Percentiles rank a stretch among this genome's conserved stretches.
These are phyloP conservation scores for Ochetophila trinervis DNA, from an alignment of 306 rosid genomes.

Conservation along the genomic window DNA sequence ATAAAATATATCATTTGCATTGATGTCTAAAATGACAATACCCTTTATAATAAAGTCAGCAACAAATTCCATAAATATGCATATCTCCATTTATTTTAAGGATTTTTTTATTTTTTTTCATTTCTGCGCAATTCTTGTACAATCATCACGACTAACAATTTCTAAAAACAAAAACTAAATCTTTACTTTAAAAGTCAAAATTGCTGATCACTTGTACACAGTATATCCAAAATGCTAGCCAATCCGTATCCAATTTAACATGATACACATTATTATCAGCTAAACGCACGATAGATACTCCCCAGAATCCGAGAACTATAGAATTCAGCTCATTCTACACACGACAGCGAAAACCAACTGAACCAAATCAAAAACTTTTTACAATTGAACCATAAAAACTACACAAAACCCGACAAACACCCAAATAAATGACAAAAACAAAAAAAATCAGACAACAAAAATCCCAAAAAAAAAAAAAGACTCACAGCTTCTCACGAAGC, in stretches of 20 bases:
- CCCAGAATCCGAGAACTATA: neutral
- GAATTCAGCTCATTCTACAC: conserved; percentile 14
- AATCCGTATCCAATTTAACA: neutral
- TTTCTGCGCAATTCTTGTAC: neutral
- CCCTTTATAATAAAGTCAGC: neutral
- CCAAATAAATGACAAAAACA: neutral
- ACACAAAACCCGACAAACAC: neutral
- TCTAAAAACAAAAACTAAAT: neutral
- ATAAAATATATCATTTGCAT: neutral
- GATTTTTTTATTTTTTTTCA: neutral
- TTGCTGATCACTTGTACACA: neutral
- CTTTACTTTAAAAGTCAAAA: neutral
- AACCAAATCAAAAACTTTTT: conserved; percentile 5
- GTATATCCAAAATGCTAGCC: neutral
- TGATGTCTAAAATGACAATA: neutral
- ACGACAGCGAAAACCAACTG: conserved; percentile 4
- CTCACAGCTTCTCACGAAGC: conserved; percentile 93
- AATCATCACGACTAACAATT: neutral
- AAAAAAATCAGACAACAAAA: neutral
- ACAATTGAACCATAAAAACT: neutral
- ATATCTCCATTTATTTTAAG: neutral
- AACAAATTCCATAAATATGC: neutral
- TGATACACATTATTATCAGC: neutral
- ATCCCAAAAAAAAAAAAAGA: neutral
- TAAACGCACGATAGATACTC: neutral